A percentile compares a stretch with the other conserved stretches of the same genome.
These are phyloP conservation scores for Aureobasidium lini DNA, from an alignment of 2,329 filamentous ascomycete genomes.

Conservation along the genomic window DNA sequence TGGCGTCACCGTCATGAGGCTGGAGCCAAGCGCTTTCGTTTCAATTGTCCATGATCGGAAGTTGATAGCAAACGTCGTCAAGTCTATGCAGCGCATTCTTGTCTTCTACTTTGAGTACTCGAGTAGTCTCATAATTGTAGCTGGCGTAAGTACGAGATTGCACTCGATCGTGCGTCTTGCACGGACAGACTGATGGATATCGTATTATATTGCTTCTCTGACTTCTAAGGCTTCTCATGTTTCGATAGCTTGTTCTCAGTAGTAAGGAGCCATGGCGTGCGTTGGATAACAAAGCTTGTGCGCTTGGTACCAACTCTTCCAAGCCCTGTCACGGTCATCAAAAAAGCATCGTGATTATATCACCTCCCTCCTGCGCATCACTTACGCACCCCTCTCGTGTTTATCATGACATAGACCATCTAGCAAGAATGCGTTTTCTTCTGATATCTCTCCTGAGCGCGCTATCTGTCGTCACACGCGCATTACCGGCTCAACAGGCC, in stretches of 20 bases:
- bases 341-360: constrained; percentile 7
- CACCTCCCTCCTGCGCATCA: constrained; percentile 6
- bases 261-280: background rate
- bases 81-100: too few species aligned
- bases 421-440: constrained; percentile 14
- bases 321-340: background rate
- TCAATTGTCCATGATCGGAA: background rate
- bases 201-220: too few species aligned
- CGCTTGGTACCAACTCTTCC: background rate
- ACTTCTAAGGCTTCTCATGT: background rate
- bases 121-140: too few species aligned
- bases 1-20: background rate
- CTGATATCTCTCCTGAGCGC: background rate
- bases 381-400: constrained; percentile 19
- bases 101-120: too few species aligned
- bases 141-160: too few species aligned
- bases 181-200: too few species aligned
- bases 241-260: background rate
- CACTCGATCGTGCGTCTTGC: too few species aligned
- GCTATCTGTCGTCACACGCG: constrained; percentile 18
- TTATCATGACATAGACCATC: constrained; percentile 14
- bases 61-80: too few species aligned
- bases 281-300: background rate
- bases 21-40: background rate
- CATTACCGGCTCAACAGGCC: constrained; percentile 20